Evolutionary conservation across 1,284 basidiomycete genomes (phyloP).

Genomic region (Trichosporon sp.): DNA sequence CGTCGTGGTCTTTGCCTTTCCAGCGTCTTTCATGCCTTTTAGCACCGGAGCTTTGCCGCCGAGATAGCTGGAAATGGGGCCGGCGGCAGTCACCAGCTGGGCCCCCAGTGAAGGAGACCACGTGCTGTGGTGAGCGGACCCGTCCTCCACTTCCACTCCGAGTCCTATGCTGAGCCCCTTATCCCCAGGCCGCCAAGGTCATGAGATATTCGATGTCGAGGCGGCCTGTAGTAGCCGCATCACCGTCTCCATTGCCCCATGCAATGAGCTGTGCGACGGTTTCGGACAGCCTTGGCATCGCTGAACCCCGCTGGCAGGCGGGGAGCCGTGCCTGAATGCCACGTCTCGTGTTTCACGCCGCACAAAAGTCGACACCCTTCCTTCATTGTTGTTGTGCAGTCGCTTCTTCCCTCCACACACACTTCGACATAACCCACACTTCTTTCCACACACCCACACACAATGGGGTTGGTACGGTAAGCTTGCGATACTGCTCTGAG

Average conservation of each 20-base stretch:
- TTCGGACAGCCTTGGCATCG: neutral
- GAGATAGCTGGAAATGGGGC: neutral
- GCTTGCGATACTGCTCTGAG: neutral
- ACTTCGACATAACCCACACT: neutral
- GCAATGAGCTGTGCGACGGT: neutral
- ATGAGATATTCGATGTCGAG: too few species aligned
- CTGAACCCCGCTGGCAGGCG: neutral
- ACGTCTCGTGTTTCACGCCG: conserved; percentile 19
- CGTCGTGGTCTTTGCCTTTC: neutral
- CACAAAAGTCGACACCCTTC: conserved; percentile 11
- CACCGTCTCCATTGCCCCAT: neutral
- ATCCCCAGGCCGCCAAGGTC: too few species aligned
- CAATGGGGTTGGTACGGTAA: conserved; percentile 27
- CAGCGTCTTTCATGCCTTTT: too few species aligned
- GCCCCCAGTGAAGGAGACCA: too few species aligned
- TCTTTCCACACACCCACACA: conserved; percentile 4
- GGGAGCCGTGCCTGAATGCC: conserved; percentile 18
- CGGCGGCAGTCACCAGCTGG: neutral
- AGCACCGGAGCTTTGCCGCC: neutral
- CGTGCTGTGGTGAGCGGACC: neutral
- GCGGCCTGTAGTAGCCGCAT: neutral
- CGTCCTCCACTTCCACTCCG: neutral
- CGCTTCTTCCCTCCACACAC: neutral
- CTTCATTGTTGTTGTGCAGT: neutral
- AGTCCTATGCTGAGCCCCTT: too few species aligned